Conservation (phyloP, 768 basidiomycete genomes). For the Rickenella mellea region DNA sequence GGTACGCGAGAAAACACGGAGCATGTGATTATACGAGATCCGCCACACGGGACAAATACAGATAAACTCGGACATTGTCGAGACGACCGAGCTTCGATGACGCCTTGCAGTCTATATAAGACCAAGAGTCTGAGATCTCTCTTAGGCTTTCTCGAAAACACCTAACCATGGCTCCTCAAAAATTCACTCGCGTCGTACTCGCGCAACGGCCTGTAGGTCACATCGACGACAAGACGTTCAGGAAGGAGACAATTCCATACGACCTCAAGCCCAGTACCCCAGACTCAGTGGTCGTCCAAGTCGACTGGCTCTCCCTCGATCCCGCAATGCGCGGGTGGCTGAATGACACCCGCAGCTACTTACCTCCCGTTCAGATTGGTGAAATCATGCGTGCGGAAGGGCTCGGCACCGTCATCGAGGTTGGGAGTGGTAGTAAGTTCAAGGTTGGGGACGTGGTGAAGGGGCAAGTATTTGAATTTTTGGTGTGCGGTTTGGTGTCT, state of each 20-base stretch:
- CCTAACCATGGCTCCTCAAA: conserved; percentile 13
- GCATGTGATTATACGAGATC: no score
- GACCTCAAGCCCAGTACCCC: conserved; percentile 37
- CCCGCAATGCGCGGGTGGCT: conserved; percentile 87
- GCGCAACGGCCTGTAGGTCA: conserved; percentile 61
- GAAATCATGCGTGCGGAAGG: conserved; percentile 67
- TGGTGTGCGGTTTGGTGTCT: conserved; percentile 34
- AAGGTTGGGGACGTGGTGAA: conserved; percentile 61
- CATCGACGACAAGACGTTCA: conserved; percentile 65
- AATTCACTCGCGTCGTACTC: conserved; percentile 65
- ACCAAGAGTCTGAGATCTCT: no score
- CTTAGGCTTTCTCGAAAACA: no score
- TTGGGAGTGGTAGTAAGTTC: conserved; percentile 44
- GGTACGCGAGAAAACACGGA: no score
- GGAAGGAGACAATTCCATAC: conserved; percentile 42
- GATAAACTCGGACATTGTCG: no score
- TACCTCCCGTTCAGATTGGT: conserved; percentile 64
- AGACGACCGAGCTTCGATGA: no score
- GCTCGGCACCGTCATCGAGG: conserved; percentile 56
- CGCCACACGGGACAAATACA: no score
- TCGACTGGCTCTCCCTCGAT: conserved; percentile 74
- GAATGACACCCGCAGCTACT: conserved; percentile 59
- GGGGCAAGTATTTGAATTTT: no score
- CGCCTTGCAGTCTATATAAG: no score
- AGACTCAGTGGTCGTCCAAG: conserved; percentile 60